phyloP scores from a whole-genome alignment of 2,329 filamentous ascomycete species.

The Rugonectria rugulosa region DNA sequence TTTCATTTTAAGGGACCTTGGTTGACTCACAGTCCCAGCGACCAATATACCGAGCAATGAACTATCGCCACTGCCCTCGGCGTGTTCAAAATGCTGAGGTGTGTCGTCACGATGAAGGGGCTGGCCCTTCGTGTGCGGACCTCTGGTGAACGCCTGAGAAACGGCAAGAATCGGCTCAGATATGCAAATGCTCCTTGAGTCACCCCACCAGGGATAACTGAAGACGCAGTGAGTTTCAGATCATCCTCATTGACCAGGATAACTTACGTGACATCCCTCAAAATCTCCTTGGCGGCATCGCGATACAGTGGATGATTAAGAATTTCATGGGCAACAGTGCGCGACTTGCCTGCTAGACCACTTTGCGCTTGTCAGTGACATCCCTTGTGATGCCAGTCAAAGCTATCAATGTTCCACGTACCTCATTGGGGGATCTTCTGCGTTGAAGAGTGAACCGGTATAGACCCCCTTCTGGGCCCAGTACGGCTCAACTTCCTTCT shows the following conservation, averaged over 20 bases:
- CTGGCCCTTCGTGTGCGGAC: conserved; percentile 7
- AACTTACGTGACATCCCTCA: conserved; percentile 10
- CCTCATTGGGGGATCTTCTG: conserved; percentile 9
- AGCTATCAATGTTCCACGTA: background rate
- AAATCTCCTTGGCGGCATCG: conserved; percentile 6
- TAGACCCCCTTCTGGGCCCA: conserved; percentile 2
- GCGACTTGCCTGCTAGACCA: conserved; percentile 11
- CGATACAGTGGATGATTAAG: conserved; percentile 10
- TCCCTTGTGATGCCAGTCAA: too few relatives aligned
- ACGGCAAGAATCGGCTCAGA: conserved; percentile 12
- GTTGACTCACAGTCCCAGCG: conserved; percentile 1
- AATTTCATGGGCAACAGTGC: conserved; percentile 7
- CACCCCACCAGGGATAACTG: conserved; percentile 1
- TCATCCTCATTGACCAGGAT: too few relatives aligned
- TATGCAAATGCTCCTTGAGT: conserved; percentile 4
- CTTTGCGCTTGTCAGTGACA: background rate
- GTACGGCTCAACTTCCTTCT: conserved; percentile 4
- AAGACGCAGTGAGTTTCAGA: background rate
- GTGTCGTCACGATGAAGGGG: conserved; percentile 14
- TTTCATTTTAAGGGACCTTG: too few relatives aligned
- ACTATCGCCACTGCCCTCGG: conserved; percentile 12
- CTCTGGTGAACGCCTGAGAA: conserved; percentile 9
- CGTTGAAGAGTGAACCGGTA: conserved; percentile 2
- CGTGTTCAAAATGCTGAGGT: conserved; percentile 12
- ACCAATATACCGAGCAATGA: conserved; percentile 10